Percentiles rank a stretch among this genome's conserved stretches.
Evolutionary conservation across 2,329 filamentous ascomycete species (phyloP).

Genomic region (Cyclaneusma minus): DNA sequence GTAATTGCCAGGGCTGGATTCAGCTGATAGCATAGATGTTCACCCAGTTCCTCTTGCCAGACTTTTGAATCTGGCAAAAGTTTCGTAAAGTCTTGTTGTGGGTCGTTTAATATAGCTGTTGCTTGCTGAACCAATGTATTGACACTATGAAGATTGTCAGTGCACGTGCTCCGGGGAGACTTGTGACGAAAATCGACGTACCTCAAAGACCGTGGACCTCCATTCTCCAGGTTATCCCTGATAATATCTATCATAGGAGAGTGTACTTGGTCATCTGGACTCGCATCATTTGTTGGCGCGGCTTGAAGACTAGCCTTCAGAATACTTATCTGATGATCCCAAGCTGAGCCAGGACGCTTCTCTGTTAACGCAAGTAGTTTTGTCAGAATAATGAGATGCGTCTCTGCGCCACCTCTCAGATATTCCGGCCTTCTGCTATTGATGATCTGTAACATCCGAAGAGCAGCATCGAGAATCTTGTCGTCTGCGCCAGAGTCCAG

Average conservation of each 20-base stretch:
- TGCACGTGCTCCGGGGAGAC: neutral
- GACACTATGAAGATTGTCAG: slow-evolving; percentile 23
- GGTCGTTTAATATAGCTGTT: slow-evolving; percentile 20
- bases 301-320: slow-evolving; percentile 30
- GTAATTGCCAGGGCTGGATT: slow-evolving; percentile 57
- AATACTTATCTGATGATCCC: slow-evolving; percentile 9
- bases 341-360: slow-evolving; percentile 24
- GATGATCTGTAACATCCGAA: slow-evolving; percentile 32
- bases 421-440: slow-evolving; percentile 27
- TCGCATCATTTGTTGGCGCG: no score
- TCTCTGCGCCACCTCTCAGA: slow-evolving; percentile 26
- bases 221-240: slow-evolving; percentile 36
- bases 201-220: slow-evolving; percentile 32
- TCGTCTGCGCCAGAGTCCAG: slow-evolving; percentile 10
- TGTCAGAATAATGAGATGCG: slow-evolving; percentile 34
- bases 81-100: slow-evolving; percentile 19
- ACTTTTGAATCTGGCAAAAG: slow-evolving; percentile 46
- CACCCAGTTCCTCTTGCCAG: slow-evolving; percentile 49
- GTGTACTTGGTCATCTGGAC: slow-evolving; percentile 6
- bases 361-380: slow-evolving; percentile 39
- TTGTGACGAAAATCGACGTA: slow-evolving; percentile 17
- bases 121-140: slow-evolving; percentile 37
- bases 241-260: slow-evolving; percentile 34
- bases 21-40: slow-evolving; percentile 35
- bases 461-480: slow-evolving; percentile 14